phyloP scores from a whole-genome alignment of 495 filamentous ascomycete species.

The Jackrogersella minutella region DNA sequence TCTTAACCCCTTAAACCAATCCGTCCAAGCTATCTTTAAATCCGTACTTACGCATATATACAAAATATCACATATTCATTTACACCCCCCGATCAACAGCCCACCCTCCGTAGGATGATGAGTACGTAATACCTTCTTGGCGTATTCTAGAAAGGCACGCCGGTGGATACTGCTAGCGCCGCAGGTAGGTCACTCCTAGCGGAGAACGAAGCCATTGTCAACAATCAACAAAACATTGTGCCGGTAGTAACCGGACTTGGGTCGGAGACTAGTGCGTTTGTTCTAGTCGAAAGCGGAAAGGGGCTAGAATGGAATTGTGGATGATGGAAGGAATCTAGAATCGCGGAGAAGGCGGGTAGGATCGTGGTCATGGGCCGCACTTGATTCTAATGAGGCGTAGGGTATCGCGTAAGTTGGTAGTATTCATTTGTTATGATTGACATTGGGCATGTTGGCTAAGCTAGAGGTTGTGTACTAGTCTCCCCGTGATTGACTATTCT shows the following conservation, averaged over 20 bases:
- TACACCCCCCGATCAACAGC: too few species aligned
- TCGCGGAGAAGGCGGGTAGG: background rate
- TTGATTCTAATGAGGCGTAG: background rate
- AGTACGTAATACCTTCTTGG: background rate
- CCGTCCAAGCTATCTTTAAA: too few species aligned
- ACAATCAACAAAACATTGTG: constrained; percentile 1
- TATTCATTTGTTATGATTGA: background rate
- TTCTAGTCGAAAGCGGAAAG: background rate
- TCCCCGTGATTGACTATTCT: background rate
- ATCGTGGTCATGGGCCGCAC: background rate
- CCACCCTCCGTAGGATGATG: background rate
- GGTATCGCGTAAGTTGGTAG: too few species aligned
- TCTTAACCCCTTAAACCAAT: too few species aligned
- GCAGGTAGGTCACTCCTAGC: background rate
- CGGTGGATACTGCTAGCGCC: background rate
- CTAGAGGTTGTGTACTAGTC: background rate
- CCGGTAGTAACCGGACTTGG: background rate
- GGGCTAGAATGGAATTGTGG: background rate
- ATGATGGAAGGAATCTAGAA: background rate
- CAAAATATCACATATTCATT: too few species aligned
- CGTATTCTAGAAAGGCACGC: background rate
- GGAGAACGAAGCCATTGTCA: background rate
- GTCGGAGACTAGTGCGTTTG: background rate
- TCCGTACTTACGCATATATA: too few species aligned
- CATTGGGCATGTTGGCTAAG: background rate